phyloP scores from a whole-genome alignment of 805 yeast genomes.

The Sugiyamaella chiloensis region DNA sequence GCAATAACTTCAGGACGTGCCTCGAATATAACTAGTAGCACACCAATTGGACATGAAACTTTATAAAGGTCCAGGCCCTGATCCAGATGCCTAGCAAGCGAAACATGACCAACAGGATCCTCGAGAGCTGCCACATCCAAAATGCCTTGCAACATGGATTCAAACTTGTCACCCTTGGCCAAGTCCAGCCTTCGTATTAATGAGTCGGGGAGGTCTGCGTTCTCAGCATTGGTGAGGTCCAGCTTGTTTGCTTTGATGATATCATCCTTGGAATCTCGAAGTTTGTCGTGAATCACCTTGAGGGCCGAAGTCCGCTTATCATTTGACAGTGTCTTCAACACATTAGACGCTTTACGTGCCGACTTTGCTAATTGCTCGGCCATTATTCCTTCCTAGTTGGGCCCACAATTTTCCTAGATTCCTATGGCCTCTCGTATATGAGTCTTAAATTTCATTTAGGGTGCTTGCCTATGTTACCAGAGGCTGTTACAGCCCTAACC shows the following conservation, averaged over 20 bases:
- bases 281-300: conserved; percentile 65
- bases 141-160: conserved; percentile 91
- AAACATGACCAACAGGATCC: conserved; percentile 90
- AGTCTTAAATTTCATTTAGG: no score
- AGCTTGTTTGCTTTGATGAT: conserved; percentile 69
- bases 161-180: conserved; percentile 78
- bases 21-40: conserved; percentile 86
- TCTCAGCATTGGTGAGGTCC: conserved; percentile 70
- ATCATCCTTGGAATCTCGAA: conserved; percentile 53
- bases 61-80: conserved; percentile 82
- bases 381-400: no score
- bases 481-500: no score
- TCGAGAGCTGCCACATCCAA: conserved; percentile 83
- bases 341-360: conserved; percentile 81
- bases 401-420: no score
- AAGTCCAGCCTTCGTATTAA: conserved; percentile 82
- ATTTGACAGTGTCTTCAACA: conserved; percentile 72
- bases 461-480: no score
- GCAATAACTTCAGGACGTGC: conserved; percentile 98
- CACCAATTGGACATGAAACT: conserved; percentile 93
- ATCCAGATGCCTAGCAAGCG: conserved; percentile 80
- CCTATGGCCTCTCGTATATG: no score
- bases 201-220: conserved; percentile 61
- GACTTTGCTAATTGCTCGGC: conserved; percentile 76
- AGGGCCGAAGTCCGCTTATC: conserved; percentile 73